Base-by-base conservation (phyloP, 441 rosid genomes). In the Pelargonium australe region DNA sequence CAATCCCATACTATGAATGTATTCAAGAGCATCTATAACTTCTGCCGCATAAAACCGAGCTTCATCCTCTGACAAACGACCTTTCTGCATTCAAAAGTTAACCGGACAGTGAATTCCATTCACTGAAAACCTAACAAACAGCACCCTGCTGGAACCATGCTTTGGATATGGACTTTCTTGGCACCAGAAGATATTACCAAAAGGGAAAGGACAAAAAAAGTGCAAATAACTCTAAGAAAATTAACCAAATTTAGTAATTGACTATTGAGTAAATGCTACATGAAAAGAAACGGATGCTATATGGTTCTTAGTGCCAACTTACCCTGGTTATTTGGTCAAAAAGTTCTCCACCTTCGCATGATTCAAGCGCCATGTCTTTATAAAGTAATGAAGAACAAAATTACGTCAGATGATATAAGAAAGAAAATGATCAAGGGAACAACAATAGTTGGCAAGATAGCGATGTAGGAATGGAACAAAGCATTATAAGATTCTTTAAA, bases 271-370 rank as follows among this genome's bases (percentile, higher is more conserved):
- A 49, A 49, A 4, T n/a, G 6, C 16, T 49, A n/a, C 57, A 49
- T 13, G 57, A 49, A 49, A 49, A n/a, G n/a, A 13, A 13, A 49
- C 14, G 4, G 55, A 66, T 40, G 34, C 28, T 9, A 53, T 64
- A 51, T 8, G 73, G 69, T 41, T 64, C 75, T 65, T 14, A 63
- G 58, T 25, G 69, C 31, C 45, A 77, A 79, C 95, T 83, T 88
- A 95, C 99, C 81, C 98, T 84, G 13, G 94, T 90, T 79, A 95
- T 92, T 79, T 95, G 99, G 81, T 89, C 98, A 67, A 95, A 95
- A 82, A 89, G 96, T 68, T 95, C 99, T 63, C 99, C 99, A 23
- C 96, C 99, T 82, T 95, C 96, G 61, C 98, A 95, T 64, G 99
- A 92, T 80, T 95, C 99, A 66, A 95, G 97, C 44, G 98, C 99